These are phyloP conservation scores for Xylaria venustula DNA, from an alignment of 495 filamentous ascomycete species.

Conservation along the genomic window DNA sequence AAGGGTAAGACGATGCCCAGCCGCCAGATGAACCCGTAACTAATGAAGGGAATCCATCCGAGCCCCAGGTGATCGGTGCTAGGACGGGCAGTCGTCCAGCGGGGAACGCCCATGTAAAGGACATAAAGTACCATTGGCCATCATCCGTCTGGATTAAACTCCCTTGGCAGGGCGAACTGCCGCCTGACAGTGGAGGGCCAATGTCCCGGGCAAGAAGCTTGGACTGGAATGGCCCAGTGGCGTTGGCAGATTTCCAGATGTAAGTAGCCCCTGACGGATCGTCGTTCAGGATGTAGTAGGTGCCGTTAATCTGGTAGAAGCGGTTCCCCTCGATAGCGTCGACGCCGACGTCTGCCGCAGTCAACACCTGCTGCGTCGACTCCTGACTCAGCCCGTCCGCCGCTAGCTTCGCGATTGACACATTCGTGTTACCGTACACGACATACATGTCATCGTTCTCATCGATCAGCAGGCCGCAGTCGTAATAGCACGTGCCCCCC, in stretches of 20 bases:
- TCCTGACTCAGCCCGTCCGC: conserved; percentile 44
- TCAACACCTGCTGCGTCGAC: conserved; percentile 42
- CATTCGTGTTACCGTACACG: conserved; percentile 49
- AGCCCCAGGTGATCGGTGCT: conserved; percentile 50
- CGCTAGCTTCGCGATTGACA: conserved; percentile 51
- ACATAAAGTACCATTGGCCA: conserved; percentile 59
- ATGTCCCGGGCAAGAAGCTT: conserved; percentile 37
- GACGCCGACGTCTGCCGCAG: conserved; percentile 25
- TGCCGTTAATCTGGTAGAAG: conserved; percentile 55
- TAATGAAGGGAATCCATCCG: conserved; percentile 50
- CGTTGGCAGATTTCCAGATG: conserved; percentile 47
- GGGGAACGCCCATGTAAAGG: conserved; percentile 55
- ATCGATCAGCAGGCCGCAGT: conserved; percentile 56
- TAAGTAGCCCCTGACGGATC: conserved; percentile 44
- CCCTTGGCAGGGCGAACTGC: conserved; percentile 53
- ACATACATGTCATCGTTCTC: conserved; percentile 60
- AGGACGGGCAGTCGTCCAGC: conserved; percentile 57
- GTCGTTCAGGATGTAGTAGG: conserved; percentile 54
- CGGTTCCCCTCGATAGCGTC: conserved; percentile 54
- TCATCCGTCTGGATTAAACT: conserved; percentile 52
- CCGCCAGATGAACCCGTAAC: conserved; percentile 34
- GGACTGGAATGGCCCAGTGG: conserved; percentile 46
- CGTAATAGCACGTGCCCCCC: conserved; percentile 53
- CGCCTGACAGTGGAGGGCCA: conserved; percentile 39
- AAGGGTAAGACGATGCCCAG: conserved; percentile 47